Base-by-base conservation (phyloP, 805 yeast species). In the Danielia oregonensis region DNA sequence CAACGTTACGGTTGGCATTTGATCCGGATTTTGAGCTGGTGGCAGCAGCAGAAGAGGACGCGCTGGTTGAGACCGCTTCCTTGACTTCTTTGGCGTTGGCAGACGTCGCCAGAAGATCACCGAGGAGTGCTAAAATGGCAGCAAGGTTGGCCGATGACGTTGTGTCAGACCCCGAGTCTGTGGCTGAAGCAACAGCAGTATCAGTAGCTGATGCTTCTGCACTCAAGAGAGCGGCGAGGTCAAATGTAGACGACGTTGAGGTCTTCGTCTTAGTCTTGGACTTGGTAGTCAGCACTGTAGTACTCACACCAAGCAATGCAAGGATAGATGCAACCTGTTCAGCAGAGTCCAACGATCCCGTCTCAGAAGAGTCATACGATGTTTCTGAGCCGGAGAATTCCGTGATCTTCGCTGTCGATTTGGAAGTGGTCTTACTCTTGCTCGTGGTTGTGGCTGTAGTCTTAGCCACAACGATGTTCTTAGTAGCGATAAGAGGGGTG, bases 251-350 rank as follows among this genome's bases (percentile, higher is more conserved):
- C n/a, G n/a, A n/a, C n/a, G n/a, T n/a, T n/a, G n/a, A n/a, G n/a
- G n/a, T n/a, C n/a, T n/a, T n/a, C n/a, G n/a, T n/a, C n/a, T n/a
- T n/a, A n/a, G n/a, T n/a, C n/a, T n/a, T n/a, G n/a, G n/a, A n/a
- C n/a, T n/a, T n/a, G n/a, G n/a, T n/a, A n/a, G n/a, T n/a, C n/a
- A n/a, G n/a, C n/a, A n/a, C n/a, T n/a, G 21, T 17, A n/a, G 33
- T 26, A 31, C 31, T 30, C 6, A 37, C 39, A 18, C 40, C 29
- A n/a, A 45, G 30, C 13, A 35, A 30, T 14, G 44, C 29, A 10
- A 46, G 42, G 18, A 46, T 36, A 6, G 48, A 43, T 3, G 43
- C 33, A 2, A 46, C 48, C 17, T 46, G 43, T 8, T 37, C 42
- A 2, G 36, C 26, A 7, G 40, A 37, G n/a, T n/a, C n/a, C n/a